A percentile compares a stretch with the other conserved stretches of the same genome.
These are phyloP conservation scores for Cystofilobasidium capitatum DNA, from an alignment of 768 basidiomycete genomes.

Conservation along the genomic window DNA sequence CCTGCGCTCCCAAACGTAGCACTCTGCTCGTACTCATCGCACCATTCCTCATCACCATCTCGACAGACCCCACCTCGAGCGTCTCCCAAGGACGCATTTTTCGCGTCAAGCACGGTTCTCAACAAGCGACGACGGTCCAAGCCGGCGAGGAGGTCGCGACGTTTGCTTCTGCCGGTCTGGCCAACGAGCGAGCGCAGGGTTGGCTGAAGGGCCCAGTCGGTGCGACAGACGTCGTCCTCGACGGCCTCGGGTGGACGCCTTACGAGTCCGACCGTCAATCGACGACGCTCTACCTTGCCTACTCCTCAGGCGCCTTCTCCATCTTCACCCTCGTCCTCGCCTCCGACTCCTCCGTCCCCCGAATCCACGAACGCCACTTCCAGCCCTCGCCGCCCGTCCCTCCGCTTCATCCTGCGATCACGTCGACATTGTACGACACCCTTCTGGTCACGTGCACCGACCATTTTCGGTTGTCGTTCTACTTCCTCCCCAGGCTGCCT, in stretches of 20 bases:
- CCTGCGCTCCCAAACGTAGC: background rate
- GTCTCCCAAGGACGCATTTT: background rate
- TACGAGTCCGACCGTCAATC: background rate
- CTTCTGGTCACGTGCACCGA: slow-evolving; percentile 26
- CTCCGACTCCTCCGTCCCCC: background rate
- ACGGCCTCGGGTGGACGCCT: background rate
- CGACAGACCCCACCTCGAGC: background rate
- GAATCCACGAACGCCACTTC: slow-evolving; percentile 5
- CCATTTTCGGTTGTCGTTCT: slow-evolving; percentile 21
- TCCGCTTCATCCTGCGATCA: slow-evolving; percentile 6
- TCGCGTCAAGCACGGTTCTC: background rate
- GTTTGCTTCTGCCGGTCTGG: slow-evolving; percentile 5
- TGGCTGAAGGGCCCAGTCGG: background rate
- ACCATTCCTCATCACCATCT: background rate
- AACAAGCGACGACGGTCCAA: background rate
- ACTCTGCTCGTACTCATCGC: background rate
- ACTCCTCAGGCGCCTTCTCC: slow-evolving; percentile 18
- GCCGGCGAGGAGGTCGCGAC: background rate
- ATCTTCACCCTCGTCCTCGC: slow-evolving; percentile 8
- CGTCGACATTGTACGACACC: slow-evolving; percentile 13
- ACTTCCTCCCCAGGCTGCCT: background rate
- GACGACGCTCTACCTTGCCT: slow-evolving; percentile 8
- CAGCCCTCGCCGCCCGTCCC: slow-evolving; percentile 18
- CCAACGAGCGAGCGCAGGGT: background rate
- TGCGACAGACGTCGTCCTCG: background rate